Conservation (phyloP, 306 rosid species). For the Gillenia trifoliata region DNA sequence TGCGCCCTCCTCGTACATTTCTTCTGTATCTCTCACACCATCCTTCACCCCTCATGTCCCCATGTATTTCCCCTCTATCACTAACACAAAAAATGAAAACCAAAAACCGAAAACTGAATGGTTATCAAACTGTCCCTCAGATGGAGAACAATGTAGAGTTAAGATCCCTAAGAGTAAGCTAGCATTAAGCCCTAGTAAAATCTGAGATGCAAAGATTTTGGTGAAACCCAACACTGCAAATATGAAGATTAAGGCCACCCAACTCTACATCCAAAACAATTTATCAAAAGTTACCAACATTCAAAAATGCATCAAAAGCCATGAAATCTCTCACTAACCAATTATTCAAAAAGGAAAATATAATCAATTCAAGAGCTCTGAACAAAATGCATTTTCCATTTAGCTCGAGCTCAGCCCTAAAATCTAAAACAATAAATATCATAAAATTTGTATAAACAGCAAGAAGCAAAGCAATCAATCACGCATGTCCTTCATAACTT, state of each 20-base stretch:
- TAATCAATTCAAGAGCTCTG: background rate
- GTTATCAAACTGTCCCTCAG: too few relatives aligned
- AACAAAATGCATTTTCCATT: background rate
- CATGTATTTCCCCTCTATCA: too few relatives aligned
- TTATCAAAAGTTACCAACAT: background rate
- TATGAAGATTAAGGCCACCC: background rate
- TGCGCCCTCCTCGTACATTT: too few relatives aligned
- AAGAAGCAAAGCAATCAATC: background rate
- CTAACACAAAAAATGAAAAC: too few relatives aligned
- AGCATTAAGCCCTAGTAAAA: background rate
- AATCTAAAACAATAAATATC: too few relatives aligned
- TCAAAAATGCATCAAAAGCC: background rate
- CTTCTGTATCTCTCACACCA: too few relatives aligned
- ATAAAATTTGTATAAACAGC: background rate
- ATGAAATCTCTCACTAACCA: background rate
- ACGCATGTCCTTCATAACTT: background rate
- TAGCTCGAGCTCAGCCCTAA: too few relatives aligned
- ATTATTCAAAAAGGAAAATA: background rate
- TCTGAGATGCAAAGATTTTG: background rate
- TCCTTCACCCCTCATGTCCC: too few relatives aligned
- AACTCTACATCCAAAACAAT: background rate
- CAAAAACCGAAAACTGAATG: too few relatives aligned
- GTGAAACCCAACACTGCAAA: background rate
- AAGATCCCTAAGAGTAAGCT: background rate
- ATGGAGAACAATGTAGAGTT: too few relatives aligned